A percentile compares a stretch with the other conserved stretches of the same genome.
Evolutionary conservation across 2,329 filamentous ascomycete genomes (phyloP).

Genomic region (Epichloe scottii): DNA sequence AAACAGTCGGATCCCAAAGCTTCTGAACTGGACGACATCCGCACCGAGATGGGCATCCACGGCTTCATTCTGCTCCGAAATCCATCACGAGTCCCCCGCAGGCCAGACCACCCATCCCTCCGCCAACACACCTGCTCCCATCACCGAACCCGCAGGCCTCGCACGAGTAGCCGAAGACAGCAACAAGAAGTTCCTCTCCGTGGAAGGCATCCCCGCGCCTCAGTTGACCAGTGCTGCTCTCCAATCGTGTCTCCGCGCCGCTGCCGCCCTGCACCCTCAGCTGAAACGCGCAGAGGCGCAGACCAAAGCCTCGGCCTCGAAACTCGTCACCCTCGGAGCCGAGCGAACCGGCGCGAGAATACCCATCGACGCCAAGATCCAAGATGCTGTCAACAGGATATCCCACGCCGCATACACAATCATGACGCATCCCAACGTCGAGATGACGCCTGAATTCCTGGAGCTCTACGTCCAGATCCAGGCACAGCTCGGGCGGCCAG

Average conservation of each 20-base stretch:
- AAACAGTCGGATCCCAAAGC: conserved; percentile 6
- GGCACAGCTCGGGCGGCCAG: conserved; percentile 56
- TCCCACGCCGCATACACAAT: conserved; percentile 55
- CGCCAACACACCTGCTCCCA: conserved; percentile 8
- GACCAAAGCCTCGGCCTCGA: conserved; percentile 36
- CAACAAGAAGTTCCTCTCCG: conserved; percentile 29
- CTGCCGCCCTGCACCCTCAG: conserved; percentile 30
- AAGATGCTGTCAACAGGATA: conserved; percentile 36
- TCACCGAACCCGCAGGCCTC: conserved; percentile 27
- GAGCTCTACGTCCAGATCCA: conserved; percentile 66
- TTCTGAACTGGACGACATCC: conserved; percentile 3
- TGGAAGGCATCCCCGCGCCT: conserved; percentile 31
- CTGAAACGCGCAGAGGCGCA: conserved; percentile 26
- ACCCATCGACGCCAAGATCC: conserved; percentile 22
- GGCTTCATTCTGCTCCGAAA: conserved; percentile 8
- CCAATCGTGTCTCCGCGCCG: conserved; percentile 31
- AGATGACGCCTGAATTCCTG: conserved; percentile 64
- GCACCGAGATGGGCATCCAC: conserved; percentile 16
- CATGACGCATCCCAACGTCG: conserved; percentile 61
- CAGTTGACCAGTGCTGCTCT: conserved; percentile 31
- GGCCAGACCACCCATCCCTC: background rate
- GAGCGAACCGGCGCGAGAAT: conserved; percentile 21
- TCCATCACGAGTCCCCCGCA: conserved; percentile 1
- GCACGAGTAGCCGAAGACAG: conserved; percentile 29
- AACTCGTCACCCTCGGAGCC: conserved; percentile 34